Evolutionary conservation across 805 yeast species (phyloP).

Genomic region (Lipomyces spencermartinsiae): DNA sequence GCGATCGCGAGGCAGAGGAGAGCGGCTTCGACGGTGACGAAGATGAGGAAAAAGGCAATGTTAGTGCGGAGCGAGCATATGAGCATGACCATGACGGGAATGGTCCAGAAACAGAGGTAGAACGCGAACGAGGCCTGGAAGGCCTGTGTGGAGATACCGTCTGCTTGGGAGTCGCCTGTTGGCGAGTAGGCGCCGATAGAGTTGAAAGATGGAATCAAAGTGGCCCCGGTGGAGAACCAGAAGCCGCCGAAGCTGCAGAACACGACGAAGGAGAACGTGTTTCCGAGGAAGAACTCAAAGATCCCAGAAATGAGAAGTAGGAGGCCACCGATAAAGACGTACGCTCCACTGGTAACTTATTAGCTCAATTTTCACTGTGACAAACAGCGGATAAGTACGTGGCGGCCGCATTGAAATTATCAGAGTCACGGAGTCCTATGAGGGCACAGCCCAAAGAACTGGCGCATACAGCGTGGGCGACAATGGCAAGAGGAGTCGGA

Average conservation of each 20-base stretch:
- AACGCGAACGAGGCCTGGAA: constrained; percentile 35
- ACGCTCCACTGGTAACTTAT: too few relatives aligned
- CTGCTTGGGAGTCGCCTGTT: constrained; percentile 28
- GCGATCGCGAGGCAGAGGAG: constrained; percentile 31
- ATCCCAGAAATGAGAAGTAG: constrained; percentile 33
- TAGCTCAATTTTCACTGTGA: too few relatives aligned
- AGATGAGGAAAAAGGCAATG: constrained; percentile 31
- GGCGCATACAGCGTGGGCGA: constrained; percentile 32
- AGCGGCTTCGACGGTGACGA: constrained; percentile 24
- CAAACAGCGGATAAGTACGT: too few relatives aligned
- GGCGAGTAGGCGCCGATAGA: constrained; percentile 37
- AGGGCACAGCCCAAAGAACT: constrained; percentile 36
- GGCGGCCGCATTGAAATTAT: constrained; percentile 36
- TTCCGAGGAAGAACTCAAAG: constrained; percentile 39
- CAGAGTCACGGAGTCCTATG: constrained; percentile 39
- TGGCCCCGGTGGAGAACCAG: constrained; percentile 37
- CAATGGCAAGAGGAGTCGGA: constrained; percentile 37
- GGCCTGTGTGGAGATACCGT: constrained; percentile 25
- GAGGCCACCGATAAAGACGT: constrained; percentile 35
- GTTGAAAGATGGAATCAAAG: constrained; percentile 35
- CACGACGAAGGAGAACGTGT: constrained; percentile 39
- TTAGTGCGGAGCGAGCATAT: constrained; percentile 36
- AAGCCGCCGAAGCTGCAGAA: constrained; percentile 35
- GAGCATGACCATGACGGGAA: constrained; percentile 26
- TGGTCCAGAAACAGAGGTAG: constrained; percentile 34